Evolutionary conservation across 2,329 filamentous ascomycete genomes (phyloP).

Genomic region (Cadophora gregata): DNA sequence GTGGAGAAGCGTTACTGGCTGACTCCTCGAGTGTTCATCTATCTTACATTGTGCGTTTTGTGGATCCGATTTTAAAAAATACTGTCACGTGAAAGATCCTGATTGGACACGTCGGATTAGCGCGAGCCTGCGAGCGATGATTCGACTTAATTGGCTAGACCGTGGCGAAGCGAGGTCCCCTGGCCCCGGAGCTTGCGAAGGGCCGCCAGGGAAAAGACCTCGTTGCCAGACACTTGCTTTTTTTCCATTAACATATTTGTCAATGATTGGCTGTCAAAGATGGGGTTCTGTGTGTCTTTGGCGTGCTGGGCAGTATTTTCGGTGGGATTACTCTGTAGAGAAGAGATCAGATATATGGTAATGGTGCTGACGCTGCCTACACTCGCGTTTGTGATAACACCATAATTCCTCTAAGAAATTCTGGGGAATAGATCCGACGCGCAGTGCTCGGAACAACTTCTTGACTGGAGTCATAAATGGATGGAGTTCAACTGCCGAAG

Average conservation of each 20-base stretch:
- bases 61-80: too few species aligned
- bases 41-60: too few species aligned
- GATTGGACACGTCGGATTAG: too few species aligned
- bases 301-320: conserved; percentile 45
- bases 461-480: conserved; percentile 35
- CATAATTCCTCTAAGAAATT: conserved; percentile 35
- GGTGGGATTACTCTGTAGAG: conserved; percentile 12
- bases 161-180: too few species aligned
- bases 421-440: conserved; percentile 36
- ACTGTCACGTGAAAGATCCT: too few species aligned
- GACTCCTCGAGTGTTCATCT: conserved; percentile 29
- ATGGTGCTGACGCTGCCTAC: not conserved
- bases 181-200: too few species aligned
- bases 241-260: conserved; percentile 51
- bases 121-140: too few species aligned
- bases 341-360: not conserved
- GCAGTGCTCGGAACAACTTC: conserved; percentile 28
- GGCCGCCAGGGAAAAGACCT: too few species aligned
- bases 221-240: conserved; percentile 47
- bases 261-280: conserved; percentile 48
- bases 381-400: conserved; percentile 32
- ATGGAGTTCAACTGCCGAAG: conserved; percentile 4
- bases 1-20: not conserved
- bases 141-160: too few species aligned
- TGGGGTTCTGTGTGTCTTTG: conserved; percentile 48